Base-by-base conservation (phyloP, 768 basidiomycete genomes). In the Pulveroboletus sp. region DNA sequence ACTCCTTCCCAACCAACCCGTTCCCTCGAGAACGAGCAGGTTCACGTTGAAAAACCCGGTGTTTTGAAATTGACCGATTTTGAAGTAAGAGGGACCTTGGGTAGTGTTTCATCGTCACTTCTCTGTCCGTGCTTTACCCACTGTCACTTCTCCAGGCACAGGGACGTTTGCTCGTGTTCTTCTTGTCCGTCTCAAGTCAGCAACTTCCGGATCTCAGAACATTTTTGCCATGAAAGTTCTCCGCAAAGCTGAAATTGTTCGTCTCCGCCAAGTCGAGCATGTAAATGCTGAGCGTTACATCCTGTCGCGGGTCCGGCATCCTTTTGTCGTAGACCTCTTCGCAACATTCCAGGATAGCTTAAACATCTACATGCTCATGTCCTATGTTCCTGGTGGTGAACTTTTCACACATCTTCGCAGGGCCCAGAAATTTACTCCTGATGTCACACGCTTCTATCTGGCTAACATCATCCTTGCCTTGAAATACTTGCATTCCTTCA, bases 341-440 rank as follows among this genome's bases (percentile, higher is more conserved):
- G 90, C 88, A 35, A 93, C 92, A 13, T 94, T 93, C 63, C 95
- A 97, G 69, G 97, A 99, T 70, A 86, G 86, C 62, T 73, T 93
- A 61, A 98, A 99, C 75, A 85, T 98, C 41, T 99, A 99, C 72
- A 95, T 99, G 91, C 75, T 99, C 52, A 84, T 98, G 73, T 94
- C 92, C 42, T 95, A 94, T 64, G 82, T 95, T 39, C 93, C 94
- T 9, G 97, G 97, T 17, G 97, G 97, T 32, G 97, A 99, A 70
- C 82, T 99, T 42, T 98, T 99, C 70, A 97, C 94, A 6, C 90
- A 94, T 60, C 82, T 98, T 32, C 88, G 97, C 50, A 84, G 97
- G 40, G 94, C 94, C 0, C 89, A 92, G 55, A 82, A 89, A 50
- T 98, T 99, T 73, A 91, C 91, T 4, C 88, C 95, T 25, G 97